These are phyloP conservation scores for Xylaria sp. DNA, from an alignment of 495 filamentous ascomycete species.

Conservation along the genomic window DNA sequence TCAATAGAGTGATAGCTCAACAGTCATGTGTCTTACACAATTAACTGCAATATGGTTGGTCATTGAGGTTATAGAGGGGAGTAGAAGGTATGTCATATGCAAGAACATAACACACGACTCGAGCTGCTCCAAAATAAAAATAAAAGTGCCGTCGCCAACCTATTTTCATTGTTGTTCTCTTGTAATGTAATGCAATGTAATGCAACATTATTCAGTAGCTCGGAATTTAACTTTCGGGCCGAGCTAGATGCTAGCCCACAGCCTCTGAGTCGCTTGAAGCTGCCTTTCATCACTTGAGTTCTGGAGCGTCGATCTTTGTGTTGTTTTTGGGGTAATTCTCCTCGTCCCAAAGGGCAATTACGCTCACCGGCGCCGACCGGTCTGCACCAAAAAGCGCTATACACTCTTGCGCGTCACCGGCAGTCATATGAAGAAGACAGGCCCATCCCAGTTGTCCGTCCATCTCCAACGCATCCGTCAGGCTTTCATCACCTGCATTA, in stretches of 20 bases:
- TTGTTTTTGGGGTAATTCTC: background rate
- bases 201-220: background rate
- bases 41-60: background rate
- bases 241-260: background rate
- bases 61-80: background rate
- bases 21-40: too few species aligned
- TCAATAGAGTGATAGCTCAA: background rate
- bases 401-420: background rate
- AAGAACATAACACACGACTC: too few species aligned
- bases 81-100: background rate
- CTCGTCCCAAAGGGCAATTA: background rate
- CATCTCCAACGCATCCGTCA: background rate
- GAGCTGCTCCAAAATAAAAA: too few species aligned
- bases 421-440: conserved; percentile 1
- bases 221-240: background rate
- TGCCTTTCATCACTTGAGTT: background rate
- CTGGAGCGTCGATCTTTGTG: conserved; percentile 8
- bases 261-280: background rate
- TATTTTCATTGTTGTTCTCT: background rate
- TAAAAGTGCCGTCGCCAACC: too few species aligned
- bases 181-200: too few species aligned
- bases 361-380: conserved; percentile 6
- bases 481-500: conserved; percentile 16
- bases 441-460: background rate
- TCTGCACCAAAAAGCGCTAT: background rate